Base-by-base conservation (phyloP, 306 rosid genomes). In the Ziziphus jujuba region DNA sequence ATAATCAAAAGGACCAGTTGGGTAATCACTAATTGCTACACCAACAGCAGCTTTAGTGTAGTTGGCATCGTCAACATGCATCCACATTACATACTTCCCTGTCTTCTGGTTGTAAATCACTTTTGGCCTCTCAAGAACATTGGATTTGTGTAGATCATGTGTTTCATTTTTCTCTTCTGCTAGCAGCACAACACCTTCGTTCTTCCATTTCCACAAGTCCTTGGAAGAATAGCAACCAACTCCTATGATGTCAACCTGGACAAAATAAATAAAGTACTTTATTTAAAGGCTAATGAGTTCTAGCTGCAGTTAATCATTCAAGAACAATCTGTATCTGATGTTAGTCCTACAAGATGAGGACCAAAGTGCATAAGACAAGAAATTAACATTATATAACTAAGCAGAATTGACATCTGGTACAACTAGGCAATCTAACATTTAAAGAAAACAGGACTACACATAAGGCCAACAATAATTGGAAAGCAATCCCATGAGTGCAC, bases 151-250 rank as follows among this genome's bases (percentile, higher is more conserved):
- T 72, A 95, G 95, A 84, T 95, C 96, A 59, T 95, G 97, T 28
- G 88, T 88, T 73, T 90, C 97, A 4, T 95, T 67, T 43, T 84
- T 79, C 79, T 90, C 88, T 80, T 90, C 91, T 33, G 97, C 95
- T 45, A 87, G 80, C 66, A 95, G 84, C 61, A 91, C 99, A 56
- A 95, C 76, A 49, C 99, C 99, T 77, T 95, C 96, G 35, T 87
- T 91, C 73, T 85, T 95, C 99, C 99, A 95, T 60, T 85, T 84
- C 99, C 97, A 91, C 56, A 95, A 76, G 85, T 95, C 96, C 75
- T 79, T 90, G 51, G 99, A 95, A 56, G 99, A 95, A 79, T 95
- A 95, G 85, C 99, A 95, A 62, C 99, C 86, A 35, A 95, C 97
- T 75, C 99, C 99, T 66, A 91, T 84, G 56, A 95, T 84, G 88